These are phyloP conservation scores for Conticribra guillardii DNA, from an alignment of 108 stramenopile species.

Conservation along the genomic window DNA sequence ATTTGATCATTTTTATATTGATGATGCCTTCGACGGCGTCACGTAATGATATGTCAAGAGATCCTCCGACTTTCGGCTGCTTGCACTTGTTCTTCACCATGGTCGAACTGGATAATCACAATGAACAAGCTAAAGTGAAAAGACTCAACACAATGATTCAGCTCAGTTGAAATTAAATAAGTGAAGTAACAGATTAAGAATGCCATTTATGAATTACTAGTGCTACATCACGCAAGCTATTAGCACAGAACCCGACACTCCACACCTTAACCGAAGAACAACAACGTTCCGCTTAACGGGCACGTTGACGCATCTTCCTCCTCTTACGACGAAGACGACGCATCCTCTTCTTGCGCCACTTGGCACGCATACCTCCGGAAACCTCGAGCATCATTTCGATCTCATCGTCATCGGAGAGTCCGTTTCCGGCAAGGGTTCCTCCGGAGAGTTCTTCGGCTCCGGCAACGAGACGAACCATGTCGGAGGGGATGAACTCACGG, in stretches of 20 bases:
- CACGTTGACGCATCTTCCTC: constrained; percentile 95
- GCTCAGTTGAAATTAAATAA: background rate
- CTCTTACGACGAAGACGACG: constrained; percentile 93
- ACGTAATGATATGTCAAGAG: too few relatives aligned
- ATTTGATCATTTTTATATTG: too few relatives aligned
- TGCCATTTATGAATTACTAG: background rate
- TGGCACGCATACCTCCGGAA: constrained; percentile 85
- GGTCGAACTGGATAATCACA: too few relatives aligned
- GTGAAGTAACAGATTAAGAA: background rate
- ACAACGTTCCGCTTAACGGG: constrained; percentile 59
- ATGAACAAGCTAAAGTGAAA: too few relatives aligned
- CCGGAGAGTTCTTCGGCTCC: constrained; percentile 70
- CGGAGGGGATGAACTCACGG: constrained; percentile 81
- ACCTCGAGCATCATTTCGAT: constrained; percentile 77
- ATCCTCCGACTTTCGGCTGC: too few relatives aligned
- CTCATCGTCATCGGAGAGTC: constrained; percentile 81
- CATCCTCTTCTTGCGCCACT: constrained; percentile 96
- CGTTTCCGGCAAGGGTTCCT: constrained; percentile 83
- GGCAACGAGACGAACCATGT: constrained; percentile 78
- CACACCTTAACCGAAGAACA: background rate
- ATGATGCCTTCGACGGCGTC: too few relatives aligned
- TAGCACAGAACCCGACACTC: background rate
- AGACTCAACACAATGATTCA: too few relatives aligned
- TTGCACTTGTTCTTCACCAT: too few relatives aligned
- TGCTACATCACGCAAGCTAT: background rate